These are phyloP conservation scores for Kuraishia cidri DNA, from an alignment of 805 yeast genomes.

Conservation along the genomic window DNA sequence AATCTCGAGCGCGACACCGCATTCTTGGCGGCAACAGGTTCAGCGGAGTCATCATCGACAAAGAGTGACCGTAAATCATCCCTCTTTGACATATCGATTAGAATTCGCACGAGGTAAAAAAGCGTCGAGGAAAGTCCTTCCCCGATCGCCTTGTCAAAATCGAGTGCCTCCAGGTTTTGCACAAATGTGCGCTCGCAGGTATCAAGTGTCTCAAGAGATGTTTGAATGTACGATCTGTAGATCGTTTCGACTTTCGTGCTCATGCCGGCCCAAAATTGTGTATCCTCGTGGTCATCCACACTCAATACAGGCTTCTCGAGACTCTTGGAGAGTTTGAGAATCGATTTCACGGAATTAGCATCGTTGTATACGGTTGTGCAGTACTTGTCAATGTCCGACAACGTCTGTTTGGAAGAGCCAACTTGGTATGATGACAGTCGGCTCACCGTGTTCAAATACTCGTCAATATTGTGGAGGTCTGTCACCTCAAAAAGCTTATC, in stretches of 20 bases:
- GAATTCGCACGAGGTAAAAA: slow-evolving; percentile 15
- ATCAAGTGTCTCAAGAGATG: background rate
- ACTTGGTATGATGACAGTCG: slow-evolving; percentile 3
- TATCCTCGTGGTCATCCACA: slow-evolving; percentile 25
- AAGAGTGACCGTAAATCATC: slow-evolving; percentile 10
- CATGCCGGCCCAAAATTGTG: slow-evolving; percentile 16
- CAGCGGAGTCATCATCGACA: too few species aligned
- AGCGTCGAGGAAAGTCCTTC: too few species aligned
- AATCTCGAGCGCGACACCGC: too few species aligned
- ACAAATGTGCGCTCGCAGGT: background rate
- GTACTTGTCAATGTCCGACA: slow-evolving; percentile 10
- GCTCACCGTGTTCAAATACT: slow-evolving; percentile 4
- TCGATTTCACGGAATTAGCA: slow-evolving; percentile 10
- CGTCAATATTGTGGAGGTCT: slow-evolving; percentile 12
- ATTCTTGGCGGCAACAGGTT: too few species aligned
- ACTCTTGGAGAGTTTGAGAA: slow-evolving; percentile 9
- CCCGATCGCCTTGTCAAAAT: background rate
- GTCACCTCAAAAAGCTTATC: slow-evolving; percentile 3
- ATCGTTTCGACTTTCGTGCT: background rate
- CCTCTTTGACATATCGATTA: slow-evolving; percentile 13
- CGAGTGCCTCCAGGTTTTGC: background rate
- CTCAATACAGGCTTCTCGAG: slow-evolving; percentile 20
- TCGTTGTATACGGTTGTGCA: slow-evolving; percentile 7
- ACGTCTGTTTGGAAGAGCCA: slow-evolving; percentile 5
- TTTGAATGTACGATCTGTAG: background rate